Percentiles rank a stretch among this genome's conserved stretches.
Evolutionary conservation across 1,284 basidiomycete genomes (phyloP).

Genomic region (Hypsizygus ulmarius): DNA sequence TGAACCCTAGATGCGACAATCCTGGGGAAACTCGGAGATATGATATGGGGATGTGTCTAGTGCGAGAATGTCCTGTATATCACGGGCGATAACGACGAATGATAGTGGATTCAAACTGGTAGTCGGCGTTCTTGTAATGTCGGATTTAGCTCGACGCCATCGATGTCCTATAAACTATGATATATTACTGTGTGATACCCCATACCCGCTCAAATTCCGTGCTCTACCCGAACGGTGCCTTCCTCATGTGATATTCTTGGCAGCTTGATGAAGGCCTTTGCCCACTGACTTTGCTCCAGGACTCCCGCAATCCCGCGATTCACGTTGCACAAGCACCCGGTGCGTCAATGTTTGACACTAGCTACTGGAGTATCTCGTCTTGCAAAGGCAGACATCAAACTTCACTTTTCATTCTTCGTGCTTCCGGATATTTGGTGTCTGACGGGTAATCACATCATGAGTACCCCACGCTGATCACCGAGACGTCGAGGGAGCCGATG

Average conservation of each 20-base stretch:
- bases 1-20: neutral
- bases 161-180: neutral
- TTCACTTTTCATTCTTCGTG: too few relatives aligned
- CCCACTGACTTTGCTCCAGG: neutral
- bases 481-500: too few relatives aligned
- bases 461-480: too few relatives aligned
- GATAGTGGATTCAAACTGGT: neutral
- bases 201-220: constrained; percentile 18
- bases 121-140: too few relatives aligned
- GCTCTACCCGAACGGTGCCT: neutral
- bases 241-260: constrained; percentile 9
- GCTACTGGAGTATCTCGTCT: too few relatives aligned
- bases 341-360: too few relatives aligned
- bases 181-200: neutral
- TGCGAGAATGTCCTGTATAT: constrained; percentile 1
- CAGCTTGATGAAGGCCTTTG: neutral
- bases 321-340: too few relatives aligned
- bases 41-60: neutral
- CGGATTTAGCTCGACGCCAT: too few relatives aligned
- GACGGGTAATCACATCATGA: too few relatives aligned
- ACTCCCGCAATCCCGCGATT: constrained; percentile 2
- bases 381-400: too few relatives aligned
- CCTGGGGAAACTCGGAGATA: neutral
- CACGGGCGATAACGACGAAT: constrained; percentile 5
- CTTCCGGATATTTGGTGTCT: too few relatives aligned